Base-by-base conservation (phyloP, 2,329 filamentous ascomycete genomes). In the Penicillium sp. region DNA sequence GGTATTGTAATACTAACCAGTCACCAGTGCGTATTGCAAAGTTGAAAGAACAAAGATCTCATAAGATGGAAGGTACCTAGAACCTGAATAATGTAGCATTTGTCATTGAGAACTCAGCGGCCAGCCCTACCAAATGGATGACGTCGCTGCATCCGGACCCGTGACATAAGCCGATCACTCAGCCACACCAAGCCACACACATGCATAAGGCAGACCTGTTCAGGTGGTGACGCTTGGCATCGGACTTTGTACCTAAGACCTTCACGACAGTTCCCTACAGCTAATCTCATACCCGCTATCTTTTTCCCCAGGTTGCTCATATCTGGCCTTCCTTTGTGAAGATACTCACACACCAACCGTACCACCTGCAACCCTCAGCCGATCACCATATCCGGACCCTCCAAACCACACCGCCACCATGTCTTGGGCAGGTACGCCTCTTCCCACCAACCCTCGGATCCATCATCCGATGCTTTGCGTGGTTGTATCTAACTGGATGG, bases 361-460 rank as follows among this genome's bases (percentile, higher is more conserved):
- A 19, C 13, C n/a, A 16, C 11, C 33, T 12, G 25, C 10, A 30
- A 22, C 16, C 28, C 25, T 25, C 14, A 31, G 13, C 27, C 18
- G 18, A 48, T 42, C 33, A 6, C 14, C 37, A 36, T 42, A 25
- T 35, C 31, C 30, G 25, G 25, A 7, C 29, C 46, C 18, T 30
- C 46, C 25, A 33, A 36, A 37, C 18, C 25, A 37, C 39, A 31
- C 63, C 65, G 65, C 66, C 67, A 75, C 68, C 55, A 87, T 87
- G 83, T 86, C 83, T 73, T 87, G 83, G 84, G 83, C 84, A 75
- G 84, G 84, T 87, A 62, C 45, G 65, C 42, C 31, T 39, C 39
- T 29, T 28, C 27, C 28, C 33, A 29, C 25, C 22, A 39, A 22
- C 16, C 10, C 19, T 30, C 35, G 18, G 36, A 18, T 25, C 46